phyloP scores from a whole-genome alignment of 768 basidiomycete genomes.

The Clavaria fumosa region DNA sequence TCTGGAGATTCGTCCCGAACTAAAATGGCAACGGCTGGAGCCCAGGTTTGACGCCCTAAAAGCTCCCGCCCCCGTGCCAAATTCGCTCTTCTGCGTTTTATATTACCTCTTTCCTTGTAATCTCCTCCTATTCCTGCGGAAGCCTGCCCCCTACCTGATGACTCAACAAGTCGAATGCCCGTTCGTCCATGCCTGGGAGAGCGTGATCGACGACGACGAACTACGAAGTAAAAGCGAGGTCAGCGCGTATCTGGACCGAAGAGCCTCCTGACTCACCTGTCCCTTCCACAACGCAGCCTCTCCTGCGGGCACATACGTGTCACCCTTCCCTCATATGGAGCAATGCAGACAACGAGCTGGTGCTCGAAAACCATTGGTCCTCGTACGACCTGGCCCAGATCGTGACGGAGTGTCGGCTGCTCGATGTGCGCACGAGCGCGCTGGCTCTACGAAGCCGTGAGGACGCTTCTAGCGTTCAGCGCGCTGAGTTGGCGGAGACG shows the following conservation, averaged over 20 bases:
- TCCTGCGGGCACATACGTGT: constrained; percentile 56
- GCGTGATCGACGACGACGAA: constrained; percentile 49
- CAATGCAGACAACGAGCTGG: constrained; percentile 48
- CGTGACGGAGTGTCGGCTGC: constrained; percentile 51
- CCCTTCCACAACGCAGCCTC: constrained; percentile 25
- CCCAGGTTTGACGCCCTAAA: constrained; percentile 37
- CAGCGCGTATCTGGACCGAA: not conserved
- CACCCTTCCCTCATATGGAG: constrained; percentile 60
- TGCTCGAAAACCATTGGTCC: constrained; percentile 50
- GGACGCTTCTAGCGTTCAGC: constrained; percentile 3
- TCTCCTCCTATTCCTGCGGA: constrained; percentile 60
- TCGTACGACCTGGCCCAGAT: constrained; percentile 46
- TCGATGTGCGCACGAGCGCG: constrained; percentile 43
- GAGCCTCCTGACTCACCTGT: constrained; percentile 2
- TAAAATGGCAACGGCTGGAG: constrained; percentile 58
- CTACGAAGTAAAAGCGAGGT: constrained; percentile 61
- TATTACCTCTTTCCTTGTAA: constrained; percentile 92
- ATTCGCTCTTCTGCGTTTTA: constrained; percentile 58
- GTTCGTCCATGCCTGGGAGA: constrained; percentile 57
- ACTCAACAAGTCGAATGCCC: constrained; percentile 36
- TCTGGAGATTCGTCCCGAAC: constrained; percentile 33
- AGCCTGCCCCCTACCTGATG: constrained; percentile 48
- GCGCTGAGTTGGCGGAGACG: constrained; percentile 3
- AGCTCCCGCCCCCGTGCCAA: constrained; percentile 42
- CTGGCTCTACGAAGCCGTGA: constrained; percentile 24